phyloP scores from a whole-genome alignment of 345 rosid genomes.

The Eucalyptus regnans region DNA sequence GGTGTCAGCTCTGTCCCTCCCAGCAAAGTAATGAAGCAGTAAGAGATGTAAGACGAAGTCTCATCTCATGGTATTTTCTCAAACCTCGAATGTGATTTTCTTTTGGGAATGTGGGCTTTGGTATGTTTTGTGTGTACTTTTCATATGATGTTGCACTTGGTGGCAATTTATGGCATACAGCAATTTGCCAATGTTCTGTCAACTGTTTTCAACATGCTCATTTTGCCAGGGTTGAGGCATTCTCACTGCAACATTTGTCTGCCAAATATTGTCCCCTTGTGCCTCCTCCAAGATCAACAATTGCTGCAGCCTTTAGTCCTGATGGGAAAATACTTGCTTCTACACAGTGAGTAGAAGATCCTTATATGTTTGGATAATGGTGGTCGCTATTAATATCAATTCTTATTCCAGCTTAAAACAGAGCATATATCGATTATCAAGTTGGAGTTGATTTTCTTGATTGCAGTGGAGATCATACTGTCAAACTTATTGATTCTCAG shows the following conservation, averaged over 20 bases:
- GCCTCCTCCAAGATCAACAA: slow-evolving; percentile 84
- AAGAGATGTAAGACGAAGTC: slow-evolving; percentile 48
- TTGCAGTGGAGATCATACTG: slow-evolving; percentile 83
- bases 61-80: slow-evolving; percentile 44
- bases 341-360: slow-evolving; percentile 43
- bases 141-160: background rate
- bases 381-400: background rate
- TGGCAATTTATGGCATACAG: background rate
- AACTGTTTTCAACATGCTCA: background rate
- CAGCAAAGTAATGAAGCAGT: slow-evolving; percentile 21
- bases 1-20: slow-evolving; percentile 9
- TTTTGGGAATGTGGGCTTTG: background rate
- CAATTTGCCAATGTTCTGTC: background rate
- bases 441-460: background rate
- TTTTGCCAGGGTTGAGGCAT: slow-evolving; percentile 55
- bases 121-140: background rate
- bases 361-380: background rate
- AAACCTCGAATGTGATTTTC: background rate
- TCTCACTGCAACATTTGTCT: slow-evolving; percentile 55
- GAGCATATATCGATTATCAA: background rate
- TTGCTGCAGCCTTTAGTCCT: slow-evolving; percentile 78
- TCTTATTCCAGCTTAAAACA: background rate
- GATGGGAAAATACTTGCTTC: slow-evolving; percentile 77
- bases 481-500: slow-evolving; percentile 78
- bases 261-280: slow-evolving; percentile 54